Evolutionary conservation across 495 filamentous ascomycete species (phyloP).

Genomic region (Aspergillus leporis): DNA sequence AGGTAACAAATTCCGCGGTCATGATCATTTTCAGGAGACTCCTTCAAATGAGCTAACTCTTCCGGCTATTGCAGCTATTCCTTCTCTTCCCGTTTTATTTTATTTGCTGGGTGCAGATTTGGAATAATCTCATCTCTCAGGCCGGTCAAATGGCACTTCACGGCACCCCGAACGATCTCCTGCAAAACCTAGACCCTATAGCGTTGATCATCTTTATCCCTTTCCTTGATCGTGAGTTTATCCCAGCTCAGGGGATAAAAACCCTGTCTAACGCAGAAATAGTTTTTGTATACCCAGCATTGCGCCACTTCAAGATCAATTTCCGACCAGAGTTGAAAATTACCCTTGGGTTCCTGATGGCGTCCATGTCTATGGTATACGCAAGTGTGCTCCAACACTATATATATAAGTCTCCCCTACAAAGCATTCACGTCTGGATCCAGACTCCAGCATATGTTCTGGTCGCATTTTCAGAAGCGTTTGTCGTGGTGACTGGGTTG

Average conservation of each 20-base stretch:
- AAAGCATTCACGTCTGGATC: constrained; percentile 49
- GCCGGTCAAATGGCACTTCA: constrained; percentile 44
- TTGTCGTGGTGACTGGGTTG: constrained; percentile 53
- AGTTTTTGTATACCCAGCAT: constrained; percentile 20
- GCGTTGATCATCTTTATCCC: constrained; percentile 63
- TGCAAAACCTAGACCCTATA: constrained; percentile 65
- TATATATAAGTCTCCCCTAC: constrained; percentile 48
- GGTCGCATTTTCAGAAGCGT: constrained; percentile 58
- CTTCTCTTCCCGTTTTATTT: constrained; percentile 35
- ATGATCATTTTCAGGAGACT: no score
- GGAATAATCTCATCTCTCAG: constrained; percentile 38
- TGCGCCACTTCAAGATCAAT: constrained; percentile 49
- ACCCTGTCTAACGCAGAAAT: constrained; percentile 50
- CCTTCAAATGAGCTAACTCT: no score
- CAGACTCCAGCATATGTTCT: constrained; percentile 59
- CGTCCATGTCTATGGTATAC: constrained; percentile 50
- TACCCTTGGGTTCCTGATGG: constrained; percentile 59
- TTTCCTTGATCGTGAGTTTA: constrained; percentile 51
- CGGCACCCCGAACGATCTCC: constrained; percentile 61
- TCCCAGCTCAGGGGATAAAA: no score
- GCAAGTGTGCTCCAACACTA: constrained; percentile 62
- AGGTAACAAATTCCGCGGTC: constrained; percentile 7
- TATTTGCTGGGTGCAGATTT: constrained; percentile 22
- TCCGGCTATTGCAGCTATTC: no score
- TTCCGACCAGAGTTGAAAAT: constrained; percentile 67